Conservation (phyloP, 176 grass and related monocot genomes). For the Musa troglodytarum region DNA sequence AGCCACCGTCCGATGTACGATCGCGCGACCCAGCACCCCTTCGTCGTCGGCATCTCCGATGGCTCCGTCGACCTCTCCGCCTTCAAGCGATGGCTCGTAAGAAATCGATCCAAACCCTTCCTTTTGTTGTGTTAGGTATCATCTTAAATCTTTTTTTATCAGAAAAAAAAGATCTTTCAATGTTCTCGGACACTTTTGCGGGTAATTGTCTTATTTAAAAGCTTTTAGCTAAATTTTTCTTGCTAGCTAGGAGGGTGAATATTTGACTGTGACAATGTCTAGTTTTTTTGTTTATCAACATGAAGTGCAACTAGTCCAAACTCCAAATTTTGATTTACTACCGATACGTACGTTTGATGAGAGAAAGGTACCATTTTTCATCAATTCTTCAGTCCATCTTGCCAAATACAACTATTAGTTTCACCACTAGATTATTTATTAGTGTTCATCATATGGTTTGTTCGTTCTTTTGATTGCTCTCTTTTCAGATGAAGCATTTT, state of each 20-base stretch:
- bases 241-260: too few species aligned
- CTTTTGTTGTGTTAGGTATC: background rate
- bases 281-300: too few species aligned
- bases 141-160: background rate
- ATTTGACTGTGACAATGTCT: too few species aligned
- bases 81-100: slow-evolving; percentile 86
- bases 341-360: background rate
- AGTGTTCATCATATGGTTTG: background rate
- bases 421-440: too few species aligned
- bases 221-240: too few species aligned
- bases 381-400: too few species aligned
- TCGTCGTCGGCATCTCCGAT: slow-evolving; percentile 63
- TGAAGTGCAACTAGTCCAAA: background rate
- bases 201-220: background rate
- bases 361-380: too few species aligned
- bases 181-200: background rate
- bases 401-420: too few species aligned
- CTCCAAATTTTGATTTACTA: background rate
- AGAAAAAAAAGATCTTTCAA: too few species aligned
- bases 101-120: slow-evolving; percentile 8
- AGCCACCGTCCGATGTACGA: slow-evolving; percentile 46
- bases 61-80: slow-evolving; percentile 50
- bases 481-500: background rate
- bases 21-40: slow-evolving; percentile 59
- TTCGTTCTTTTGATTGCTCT: background rate